Evolutionary conservation across 2,329 filamentous ascomycete genomes (phyloP), one percentile per base, ranked within the genome.

Genomic region (Chrysoporthe deuterocubensis): DNA sequence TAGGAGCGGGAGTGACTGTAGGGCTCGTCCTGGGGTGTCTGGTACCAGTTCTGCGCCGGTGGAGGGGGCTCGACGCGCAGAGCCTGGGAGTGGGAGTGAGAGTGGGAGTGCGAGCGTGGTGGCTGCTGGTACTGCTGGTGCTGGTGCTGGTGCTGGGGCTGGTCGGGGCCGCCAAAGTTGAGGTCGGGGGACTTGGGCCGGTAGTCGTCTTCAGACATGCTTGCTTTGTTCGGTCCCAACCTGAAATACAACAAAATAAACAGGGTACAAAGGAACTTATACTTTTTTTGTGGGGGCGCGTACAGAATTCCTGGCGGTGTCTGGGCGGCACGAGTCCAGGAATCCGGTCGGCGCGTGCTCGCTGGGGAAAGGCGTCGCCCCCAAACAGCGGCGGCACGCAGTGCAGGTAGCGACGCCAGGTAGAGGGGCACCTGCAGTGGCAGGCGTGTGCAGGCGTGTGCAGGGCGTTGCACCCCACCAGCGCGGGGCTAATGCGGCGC

Each of bases 121-220:
- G 18, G 57, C 8, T 59, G 56, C 3, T 56, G 21, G 2, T 26
- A 26, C 32, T 32, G 54, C 4, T 67, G 43, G 40, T 65, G 69
- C 18, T 67, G 43, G 40, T 65, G 69, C 18, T 70, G 71, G 62
- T 71, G 70, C 62, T 74, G 71, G 40, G 66, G 70, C 64, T 74
- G 71, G 48, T 69, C 66, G 8, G 34, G 44, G 40, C 46, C 60
- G 42, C 43, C 60, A 59, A 69, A 70, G 52, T 65, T 65, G 54
- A 88, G 82, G 79, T 88, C 85, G 75, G 86, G 86, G 73, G 85
- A 87, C 76, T 83, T 85, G 72, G 86, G 86, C 72, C 83, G 85
- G 79, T 87, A 88, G 69, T 78, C 80, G 71, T 78, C 80, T 74
- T 62, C 67, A 69, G 67, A 66, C 67, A 69, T 69, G 56, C 59